phyloP scores from a whole-genome alignment of 768 basidiomycete species.

The Mycena chlorophos region DNA sequence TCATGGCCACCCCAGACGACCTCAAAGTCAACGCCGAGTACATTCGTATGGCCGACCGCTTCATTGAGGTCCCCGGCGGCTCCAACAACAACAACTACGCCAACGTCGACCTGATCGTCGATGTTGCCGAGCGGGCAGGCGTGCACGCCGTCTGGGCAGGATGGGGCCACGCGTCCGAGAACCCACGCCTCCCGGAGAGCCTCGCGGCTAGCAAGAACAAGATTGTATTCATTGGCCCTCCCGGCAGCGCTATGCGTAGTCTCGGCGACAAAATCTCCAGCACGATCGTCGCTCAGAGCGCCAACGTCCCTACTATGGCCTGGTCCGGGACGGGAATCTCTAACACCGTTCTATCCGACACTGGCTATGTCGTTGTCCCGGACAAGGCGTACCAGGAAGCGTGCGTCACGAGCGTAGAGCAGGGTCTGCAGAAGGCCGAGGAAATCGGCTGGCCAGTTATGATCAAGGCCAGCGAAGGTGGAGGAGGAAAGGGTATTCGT shows the following conservation, averaged over 20 bases:
- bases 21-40: conserved; percentile 99
- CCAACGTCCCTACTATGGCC: conserved; percentile 95
- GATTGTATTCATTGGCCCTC: conserved; percentile 99
- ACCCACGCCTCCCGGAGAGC: conserved; percentile 93
- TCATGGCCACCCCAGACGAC: conserved; percentile 99
- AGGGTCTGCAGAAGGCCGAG: conserved; percentile 81
- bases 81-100: conserved; percentile 99
- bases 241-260: conserved; percentile 98
- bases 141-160: conserved; percentile 99
- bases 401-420: conserved; percentile 84
- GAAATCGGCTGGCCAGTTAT: conserved; percentile 95
- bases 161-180: conserved; percentile 99
- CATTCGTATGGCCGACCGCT: conserved; percentile 99
- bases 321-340: conserved; percentile 97
- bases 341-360: conserved; percentile 78
- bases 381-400: conserved; percentile 87
- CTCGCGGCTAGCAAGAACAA: conserved; percentile 90
- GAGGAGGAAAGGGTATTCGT: conserved; percentile 98
- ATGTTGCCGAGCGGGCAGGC: conserved; percentile 94
- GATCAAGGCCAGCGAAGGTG: conserved; percentile 99
- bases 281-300: conserved; percentile 97
- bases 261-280: conserved; percentile 99
- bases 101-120: conserved; percentile 98
- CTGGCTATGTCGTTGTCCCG: conserved; percentile 92
- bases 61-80: conserved; percentile 97